Conservation (phyloP, 257 asterid genomes). For the Solanum boliviense region DNA sequence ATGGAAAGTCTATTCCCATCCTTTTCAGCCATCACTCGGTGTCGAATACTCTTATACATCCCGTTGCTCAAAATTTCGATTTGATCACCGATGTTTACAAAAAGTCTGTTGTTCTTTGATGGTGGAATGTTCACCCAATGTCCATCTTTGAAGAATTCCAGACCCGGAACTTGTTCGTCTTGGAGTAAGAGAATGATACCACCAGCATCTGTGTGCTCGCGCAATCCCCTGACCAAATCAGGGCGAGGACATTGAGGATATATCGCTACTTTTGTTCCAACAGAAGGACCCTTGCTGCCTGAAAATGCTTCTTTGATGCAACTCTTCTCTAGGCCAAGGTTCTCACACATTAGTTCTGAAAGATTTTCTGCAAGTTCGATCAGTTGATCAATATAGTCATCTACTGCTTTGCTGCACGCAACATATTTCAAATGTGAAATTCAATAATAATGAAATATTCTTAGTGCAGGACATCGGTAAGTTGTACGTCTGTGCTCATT, state of each 20-base stretch:
- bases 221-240: conserved; percentile 62
- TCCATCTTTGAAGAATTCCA: conserved; percentile 73
- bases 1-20: conserved; percentile 72
- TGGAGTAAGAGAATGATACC: conserved; percentile 83
- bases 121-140: conserved; percentile 81
- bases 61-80: conserved; percentile 75
- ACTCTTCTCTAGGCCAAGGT: conserved; percentile 49
- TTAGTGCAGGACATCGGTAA: not conserved
- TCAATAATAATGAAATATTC: not conserved
- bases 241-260: conserved; percentile 69
- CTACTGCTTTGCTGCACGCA: conserved; percentile 46
- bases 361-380: conserved; percentile 58
- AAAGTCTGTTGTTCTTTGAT: conserved; percentile 59
- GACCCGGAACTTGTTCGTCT: conserved; percentile 83
- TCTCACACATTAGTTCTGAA: conserved; percentile 66
- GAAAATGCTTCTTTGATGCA: conserved; percentile 56
- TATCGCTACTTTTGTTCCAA: conserved; percentile 78
- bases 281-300: conserved; percentile 51
- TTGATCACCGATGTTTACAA: conserved; percentile 73
- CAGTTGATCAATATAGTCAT: conserved; percentile 56
- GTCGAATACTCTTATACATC: conserved; percentile 57
- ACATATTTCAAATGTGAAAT: not conserved
- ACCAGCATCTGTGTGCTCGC: conserved; percentile 93
- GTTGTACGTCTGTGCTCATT: not conserved
- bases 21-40: conserved; percentile 64